These are phyloP conservation scores for Venturia effusa DNA, from an alignment of 2,329 filamentous ascomycete species.

Conservation along the genomic window DNA sequence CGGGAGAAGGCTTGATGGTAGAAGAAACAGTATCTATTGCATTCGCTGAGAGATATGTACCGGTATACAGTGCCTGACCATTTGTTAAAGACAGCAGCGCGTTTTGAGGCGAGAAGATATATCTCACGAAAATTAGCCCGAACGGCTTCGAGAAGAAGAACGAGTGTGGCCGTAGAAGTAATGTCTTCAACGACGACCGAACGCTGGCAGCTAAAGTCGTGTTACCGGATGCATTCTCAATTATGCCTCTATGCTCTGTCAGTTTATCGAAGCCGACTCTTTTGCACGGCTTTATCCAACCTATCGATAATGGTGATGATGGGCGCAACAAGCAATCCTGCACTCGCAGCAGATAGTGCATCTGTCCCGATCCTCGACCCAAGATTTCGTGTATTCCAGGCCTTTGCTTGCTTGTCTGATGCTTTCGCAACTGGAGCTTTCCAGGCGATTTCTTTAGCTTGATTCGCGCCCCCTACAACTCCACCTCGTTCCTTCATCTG, in stretches of 20 bases:
- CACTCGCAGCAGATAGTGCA: slow-evolving; percentile 55
- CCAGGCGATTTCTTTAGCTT: background rate
- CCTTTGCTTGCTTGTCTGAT: background rate
- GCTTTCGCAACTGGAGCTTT: background rate
- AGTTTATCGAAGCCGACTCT: background rate
- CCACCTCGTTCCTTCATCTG: slow-evolving; percentile 7
- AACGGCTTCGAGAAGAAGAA: slow-evolving; percentile 57
- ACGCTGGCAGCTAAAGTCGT: slow-evolving; percentile 49
- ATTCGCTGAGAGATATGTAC: slow-evolving; percentile 86
- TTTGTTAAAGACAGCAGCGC: slow-evolving; percentile 19
- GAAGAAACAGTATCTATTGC: slow-evolving; percentile 68
- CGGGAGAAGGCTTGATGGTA: slow-evolving; percentile 38
- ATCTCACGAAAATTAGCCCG: slow-evolving; percentile 45
- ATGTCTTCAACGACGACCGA: slow-evolving; percentile 43
- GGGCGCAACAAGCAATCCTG: slow-evolving; percentile 68
- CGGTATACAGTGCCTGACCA: slow-evolving; percentile 59
- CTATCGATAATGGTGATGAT: slow-evolving; percentile 81
- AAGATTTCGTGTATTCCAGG: slow-evolving; percentile 69
- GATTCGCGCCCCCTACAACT: background rate
- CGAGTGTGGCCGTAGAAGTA: slow-evolving; percentile 49
- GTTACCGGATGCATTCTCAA: slow-evolving; percentile 69
- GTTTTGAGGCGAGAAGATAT: background rate
- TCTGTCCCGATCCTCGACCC: slow-evolving; percentile 58
- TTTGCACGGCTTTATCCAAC: slow-evolving; percentile 34
- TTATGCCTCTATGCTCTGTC: slow-evolving; percentile 50